Percentiles rank a stretch among this genome's conserved stretches.
phyloP scores from a whole-genome alignment of 371 early-diverging fungal genomes.

The Zopfochytrium polystomum region DNA sequence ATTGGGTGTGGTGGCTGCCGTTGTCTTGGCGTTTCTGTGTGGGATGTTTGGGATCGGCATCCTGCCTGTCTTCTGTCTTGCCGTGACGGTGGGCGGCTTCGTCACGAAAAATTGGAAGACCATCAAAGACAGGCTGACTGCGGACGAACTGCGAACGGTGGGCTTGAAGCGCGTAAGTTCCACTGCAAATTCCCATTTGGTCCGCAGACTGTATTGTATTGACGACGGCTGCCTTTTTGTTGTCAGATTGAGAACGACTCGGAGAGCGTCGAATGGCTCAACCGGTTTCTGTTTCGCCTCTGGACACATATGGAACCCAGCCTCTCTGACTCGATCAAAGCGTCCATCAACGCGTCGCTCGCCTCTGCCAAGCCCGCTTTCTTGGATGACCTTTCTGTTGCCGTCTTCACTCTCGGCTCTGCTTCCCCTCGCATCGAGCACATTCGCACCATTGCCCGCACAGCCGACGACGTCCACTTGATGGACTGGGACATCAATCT shows the following conservation, averaged over 20 bases:
- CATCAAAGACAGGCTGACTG: slow-evolving; percentile 26
- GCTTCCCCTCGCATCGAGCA: slow-evolving; percentile 90
- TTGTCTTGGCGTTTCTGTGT: slow-evolving; percentile 34
- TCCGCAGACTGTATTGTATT: too few species aligned
- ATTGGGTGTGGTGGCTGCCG: slow-evolving; percentile 13
- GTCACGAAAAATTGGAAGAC: slow-evolving; percentile 30
- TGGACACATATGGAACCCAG: slow-evolving; percentile 96
- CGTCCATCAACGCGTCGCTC: slow-evolving; percentile 68
- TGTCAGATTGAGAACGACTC: slow-evolving; percentile 34
- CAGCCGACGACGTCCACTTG: slow-evolving; percentile 75
- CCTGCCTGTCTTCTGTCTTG: slow-evolving; percentile 33
- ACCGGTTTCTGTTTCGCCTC: slow-evolving; percentile 80
- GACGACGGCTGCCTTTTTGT: neutral
- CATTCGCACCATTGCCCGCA: slow-evolving; percentile 72
- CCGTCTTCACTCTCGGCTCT: slow-evolving; percentile 95
- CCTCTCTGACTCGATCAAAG: slow-evolving; percentile 73
- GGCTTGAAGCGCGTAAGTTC: slow-evolving; percentile 27
- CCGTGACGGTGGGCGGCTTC: slow-evolving; percentile 27
- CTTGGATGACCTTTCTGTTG: slow-evolving; percentile 82
- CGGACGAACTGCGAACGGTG: slow-evolving; percentile 22
- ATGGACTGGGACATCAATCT: slow-evolving; percentile 94
- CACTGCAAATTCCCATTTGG: too few species aligned
- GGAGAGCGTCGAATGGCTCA: slow-evolving; percentile 97
- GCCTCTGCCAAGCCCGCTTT: slow-evolving; percentile 81
- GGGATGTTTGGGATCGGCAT: slow-evolving; percentile 31